Evolutionary conservation across 192 early-diverging fungal genomes (phyloP).

Genomic region (Piromyces sp.): DNA sequence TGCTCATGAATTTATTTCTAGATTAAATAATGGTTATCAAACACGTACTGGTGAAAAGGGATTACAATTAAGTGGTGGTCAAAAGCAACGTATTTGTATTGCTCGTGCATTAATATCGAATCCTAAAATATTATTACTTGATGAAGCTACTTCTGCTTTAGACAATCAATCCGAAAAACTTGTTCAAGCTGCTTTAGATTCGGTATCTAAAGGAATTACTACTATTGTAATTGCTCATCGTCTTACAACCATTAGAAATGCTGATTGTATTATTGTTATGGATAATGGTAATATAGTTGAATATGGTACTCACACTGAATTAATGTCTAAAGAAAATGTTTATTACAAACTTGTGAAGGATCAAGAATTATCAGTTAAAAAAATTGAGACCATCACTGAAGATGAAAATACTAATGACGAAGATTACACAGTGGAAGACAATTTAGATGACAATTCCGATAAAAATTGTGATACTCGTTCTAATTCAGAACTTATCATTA

Average conservation of each 20-base stretch:
- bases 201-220: no score
- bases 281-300: conserved; percentile 15
- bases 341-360: no score
- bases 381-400: no score
- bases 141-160: neutral
- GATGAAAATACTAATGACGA: no score
- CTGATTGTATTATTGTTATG: conserved; percentile 19
- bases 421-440: no score
- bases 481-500: no score
- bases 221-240: neutral
- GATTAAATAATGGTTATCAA: conserved; percentile 13
- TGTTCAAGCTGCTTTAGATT: no score
- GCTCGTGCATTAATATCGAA: conserved; percentile 48
- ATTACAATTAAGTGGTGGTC: conserved; percentile 7
- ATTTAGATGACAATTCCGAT: no score
- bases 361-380: no score
- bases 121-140: conserved; percentile 37
- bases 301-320: conserved; percentile 12
- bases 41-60: conserved; percentile 53
- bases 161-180: neutral
- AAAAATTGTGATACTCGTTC: no score
- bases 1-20: conserved; percentile 26
- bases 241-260: conserved; percentile 11
- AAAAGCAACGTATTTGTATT: conserved; percentile 54
- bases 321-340: neutral